Evolutionary conservation across 306 rosid species (phyloP).

Genomic region (Cajanus cajan): DNA sequence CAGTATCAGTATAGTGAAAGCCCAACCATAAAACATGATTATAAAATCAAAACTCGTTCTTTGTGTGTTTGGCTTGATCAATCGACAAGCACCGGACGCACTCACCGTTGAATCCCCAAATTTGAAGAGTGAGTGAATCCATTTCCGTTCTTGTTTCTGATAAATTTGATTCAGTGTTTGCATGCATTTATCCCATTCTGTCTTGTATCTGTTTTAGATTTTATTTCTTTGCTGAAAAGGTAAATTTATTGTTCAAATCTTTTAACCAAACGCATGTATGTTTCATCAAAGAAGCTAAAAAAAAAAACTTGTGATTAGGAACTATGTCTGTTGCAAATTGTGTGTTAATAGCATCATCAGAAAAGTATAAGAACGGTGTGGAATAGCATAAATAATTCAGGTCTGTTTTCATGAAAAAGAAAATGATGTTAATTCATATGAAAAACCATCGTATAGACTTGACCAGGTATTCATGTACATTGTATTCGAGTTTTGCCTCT

Average conservation of each 20-base stretch:
- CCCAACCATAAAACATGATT: neutral
- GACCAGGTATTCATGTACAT: neutral
- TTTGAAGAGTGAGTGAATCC: constrained; percentile 2
- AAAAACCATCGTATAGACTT: neutral
- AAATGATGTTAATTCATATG: neutral
- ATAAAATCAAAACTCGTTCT: neutral
- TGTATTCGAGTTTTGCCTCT: neutral
- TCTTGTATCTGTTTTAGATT: neutral
- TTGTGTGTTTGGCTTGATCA: neutral
- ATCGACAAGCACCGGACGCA: neutral
- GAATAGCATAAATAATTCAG: neutral
- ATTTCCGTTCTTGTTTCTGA: neutral
- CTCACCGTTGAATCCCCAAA: neutral
- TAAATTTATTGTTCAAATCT: neutral
- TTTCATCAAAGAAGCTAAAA: neutral
- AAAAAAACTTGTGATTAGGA: neutral
- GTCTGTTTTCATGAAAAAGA: neutral
- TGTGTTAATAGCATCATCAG: neutral
- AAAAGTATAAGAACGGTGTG: neutral
- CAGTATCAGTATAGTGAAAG: neutral
- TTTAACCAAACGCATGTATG: neutral
- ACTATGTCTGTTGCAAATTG: neutral
- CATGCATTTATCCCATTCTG: neutral
- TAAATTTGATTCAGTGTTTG: neutral
- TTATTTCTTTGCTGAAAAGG: neutral